A percentile compares a stretch with the other conserved stretches of the same genome.
Evolutionary conservation across 345 rosid species (phyloP).

Genomic region (Anastatica hierochuntica): DNA sequence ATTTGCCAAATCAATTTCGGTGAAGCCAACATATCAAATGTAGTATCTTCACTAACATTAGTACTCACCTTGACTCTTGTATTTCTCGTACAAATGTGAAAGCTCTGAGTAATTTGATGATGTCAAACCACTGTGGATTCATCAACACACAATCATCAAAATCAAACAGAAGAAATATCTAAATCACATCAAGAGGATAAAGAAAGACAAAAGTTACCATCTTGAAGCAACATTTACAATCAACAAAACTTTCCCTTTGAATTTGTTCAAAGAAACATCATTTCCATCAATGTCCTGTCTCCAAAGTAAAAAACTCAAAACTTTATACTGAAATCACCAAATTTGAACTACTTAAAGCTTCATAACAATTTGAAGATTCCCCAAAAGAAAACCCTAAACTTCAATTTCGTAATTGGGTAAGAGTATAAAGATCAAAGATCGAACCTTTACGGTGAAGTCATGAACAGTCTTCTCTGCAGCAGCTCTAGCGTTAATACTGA

Average conservation of each 20-base stretch:
- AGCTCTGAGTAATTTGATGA: conserved; percentile 83
- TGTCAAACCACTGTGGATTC: conserved; percentile 58
- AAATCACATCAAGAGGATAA: background rate
- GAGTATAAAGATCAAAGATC: background rate
- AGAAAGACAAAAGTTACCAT: conserved; percentile 50
- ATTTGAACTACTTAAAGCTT: no score
- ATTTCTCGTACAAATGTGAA: conserved; percentile 67
- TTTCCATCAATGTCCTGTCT: conserved; percentile 80
- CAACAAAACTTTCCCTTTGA: conserved; percentile 78
- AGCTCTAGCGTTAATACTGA: conserved; percentile 52
- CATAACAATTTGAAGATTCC: no score
- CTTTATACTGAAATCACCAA: background rate
- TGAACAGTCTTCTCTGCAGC: conserved; percentile 60
- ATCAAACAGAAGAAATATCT: background rate
- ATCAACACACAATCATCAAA: conserved; percentile 16
- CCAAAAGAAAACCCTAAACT: background rate
- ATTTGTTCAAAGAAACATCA: conserved; percentile 64
- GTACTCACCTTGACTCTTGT: conserved; percentile 71
- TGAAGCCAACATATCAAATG: background rate
- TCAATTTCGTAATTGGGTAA: no score
- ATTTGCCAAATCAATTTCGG: background rate
- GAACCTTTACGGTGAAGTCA: conserved; percentile 76
- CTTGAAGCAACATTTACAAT: conserved; percentile 93
- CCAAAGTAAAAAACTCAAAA: background rate
- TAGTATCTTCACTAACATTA: background rate